These are phyloP conservation scores for Sanghuangporus weigelae DNA, from an alignment of 1,284 basidiomycete genomes.

Conservation along the genomic window DNA sequence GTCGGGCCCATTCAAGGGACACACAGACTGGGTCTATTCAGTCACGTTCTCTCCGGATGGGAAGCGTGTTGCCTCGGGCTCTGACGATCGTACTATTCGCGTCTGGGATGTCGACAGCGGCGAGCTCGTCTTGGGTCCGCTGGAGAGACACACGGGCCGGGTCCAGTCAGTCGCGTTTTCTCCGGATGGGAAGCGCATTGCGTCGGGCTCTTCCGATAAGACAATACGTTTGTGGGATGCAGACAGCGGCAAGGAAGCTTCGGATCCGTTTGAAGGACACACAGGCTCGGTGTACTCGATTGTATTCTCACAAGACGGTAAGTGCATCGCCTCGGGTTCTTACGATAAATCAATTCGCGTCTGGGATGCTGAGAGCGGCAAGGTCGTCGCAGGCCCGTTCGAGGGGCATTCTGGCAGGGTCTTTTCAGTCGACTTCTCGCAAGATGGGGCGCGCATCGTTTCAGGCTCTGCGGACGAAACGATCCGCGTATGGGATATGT, in stretches of 20 bases:
- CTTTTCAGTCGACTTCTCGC: not conserved
- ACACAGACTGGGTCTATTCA: too few species aligned
- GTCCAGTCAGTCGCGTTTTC: not conserved
- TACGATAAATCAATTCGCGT: slow-evolving; percentile 2
- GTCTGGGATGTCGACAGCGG: not conserved
- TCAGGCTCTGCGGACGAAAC: not conserved
- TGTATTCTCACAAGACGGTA: not conserved
- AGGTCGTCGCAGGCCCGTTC: not conserved
- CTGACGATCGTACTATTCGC: too few species aligned
- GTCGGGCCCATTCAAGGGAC: too few species aligned
- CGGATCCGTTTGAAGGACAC: not conserved
- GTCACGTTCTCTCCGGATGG: not conserved
- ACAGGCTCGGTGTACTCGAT: not conserved
- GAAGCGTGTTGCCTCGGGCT: not conserved
- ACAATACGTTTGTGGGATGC: not conserved
- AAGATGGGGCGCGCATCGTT: not conserved
- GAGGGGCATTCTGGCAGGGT: not conserved
- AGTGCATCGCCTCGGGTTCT: not conserved
- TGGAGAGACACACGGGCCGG: not conserved
- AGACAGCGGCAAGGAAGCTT: not conserved
- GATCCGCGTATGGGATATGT: not conserved
- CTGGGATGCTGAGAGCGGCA: not conserved
- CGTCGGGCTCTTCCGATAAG: not conserved
- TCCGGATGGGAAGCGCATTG: not conserved
- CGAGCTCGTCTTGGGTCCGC: not conserved